Evolutionary conservation across 495 filamentous ascomycete genomes (phyloP).

Genomic region (Bombardia bombarda): DNA sequence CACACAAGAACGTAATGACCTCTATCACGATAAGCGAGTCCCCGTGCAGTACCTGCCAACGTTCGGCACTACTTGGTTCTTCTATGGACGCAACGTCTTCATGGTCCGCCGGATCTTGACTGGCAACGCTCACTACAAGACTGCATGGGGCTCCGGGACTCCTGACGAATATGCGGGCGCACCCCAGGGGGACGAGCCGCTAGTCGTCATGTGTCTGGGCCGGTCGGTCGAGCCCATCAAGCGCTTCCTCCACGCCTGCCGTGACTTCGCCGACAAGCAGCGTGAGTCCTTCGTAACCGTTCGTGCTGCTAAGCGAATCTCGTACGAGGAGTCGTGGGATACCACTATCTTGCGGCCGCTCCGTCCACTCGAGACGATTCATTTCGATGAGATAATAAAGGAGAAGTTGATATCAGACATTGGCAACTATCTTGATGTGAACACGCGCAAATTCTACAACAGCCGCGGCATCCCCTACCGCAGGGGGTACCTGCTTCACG

Average conservation of each 20-base stretch:
- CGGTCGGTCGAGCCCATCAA: constrained; percentile 39
- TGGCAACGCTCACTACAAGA: constrained; percentile 9
- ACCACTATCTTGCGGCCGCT: constrained; percentile 36
- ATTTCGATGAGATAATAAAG: constrained; percentile 52
- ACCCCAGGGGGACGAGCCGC: constrained; percentile 34
- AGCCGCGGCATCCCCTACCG: constrained; percentile 60
- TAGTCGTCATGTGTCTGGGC: constrained; percentile 39
- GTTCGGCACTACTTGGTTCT: constrained; percentile 36
- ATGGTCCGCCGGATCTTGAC: constrained; percentile 30
- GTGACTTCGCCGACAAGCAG: constrained; percentile 40
- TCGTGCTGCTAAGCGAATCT: constrained; percentile 14
- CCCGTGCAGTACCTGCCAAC: constrained; percentile 39
- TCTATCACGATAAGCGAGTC: constrained; percentile 32
- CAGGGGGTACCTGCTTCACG: constrained; percentile 54
- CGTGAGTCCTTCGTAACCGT: constrained; percentile 37
- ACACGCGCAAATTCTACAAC: constrained; percentile 62
- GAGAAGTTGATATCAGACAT: constrained; percentile 62
- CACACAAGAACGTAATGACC: constrained; percentile 27
- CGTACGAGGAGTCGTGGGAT: constrained; percentile 31
- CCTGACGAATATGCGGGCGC: constrained; percentile 32
- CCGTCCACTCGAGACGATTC: constrained; percentile 37
- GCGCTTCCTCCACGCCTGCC: constrained; percentile 30
- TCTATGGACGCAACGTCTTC: constrained; percentile 32
- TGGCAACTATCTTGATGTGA: constrained; percentile 68
- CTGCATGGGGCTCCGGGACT: constrained; percentile 5